These are phyloP conservation scores for Xerocomellus dryophilus DNA, from an alignment of 768 basidiomycete species.

Conservation along the genomic window DNA sequence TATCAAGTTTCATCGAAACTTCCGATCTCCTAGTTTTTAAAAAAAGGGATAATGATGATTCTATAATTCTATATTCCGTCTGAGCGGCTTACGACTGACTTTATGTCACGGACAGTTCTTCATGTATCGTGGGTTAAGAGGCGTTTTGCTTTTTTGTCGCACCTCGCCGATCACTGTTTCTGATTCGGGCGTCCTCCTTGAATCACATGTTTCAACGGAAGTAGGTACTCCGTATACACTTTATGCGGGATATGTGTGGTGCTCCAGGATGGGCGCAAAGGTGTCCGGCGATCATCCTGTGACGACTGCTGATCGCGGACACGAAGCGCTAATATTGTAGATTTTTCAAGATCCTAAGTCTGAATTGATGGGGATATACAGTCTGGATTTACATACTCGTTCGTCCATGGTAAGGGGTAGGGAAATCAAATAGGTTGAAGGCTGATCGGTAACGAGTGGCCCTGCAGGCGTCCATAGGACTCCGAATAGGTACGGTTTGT, in stretches of 20 bases:
- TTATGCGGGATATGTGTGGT: neutral
- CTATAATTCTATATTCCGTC: neutral
- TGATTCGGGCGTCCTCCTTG: neutral
- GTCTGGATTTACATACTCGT: too few relatives aligned
- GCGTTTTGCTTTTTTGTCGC: neutral
- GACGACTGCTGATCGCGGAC: too few relatives aligned
- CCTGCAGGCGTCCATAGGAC: too few relatives aligned
- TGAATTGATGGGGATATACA: too few relatives aligned
- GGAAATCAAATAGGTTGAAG: too few relatives aligned
- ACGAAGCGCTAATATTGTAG: too few relatives aligned
- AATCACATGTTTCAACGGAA: neutral
- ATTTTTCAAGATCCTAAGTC: too few relatives aligned
- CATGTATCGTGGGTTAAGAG: neutral
- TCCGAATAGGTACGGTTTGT: too few relatives aligned
- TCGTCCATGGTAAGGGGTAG: too few relatives aligned
- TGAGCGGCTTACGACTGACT: too few relatives aligned
- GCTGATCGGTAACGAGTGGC: too few relatives aligned
- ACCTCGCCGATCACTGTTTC: neutral
- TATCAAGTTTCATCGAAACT: neutral
- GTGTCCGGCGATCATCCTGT: too few relatives aligned
- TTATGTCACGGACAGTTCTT: neutral
- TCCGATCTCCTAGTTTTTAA: neutral
- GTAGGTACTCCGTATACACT: neutral
- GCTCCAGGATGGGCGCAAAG: neutral
- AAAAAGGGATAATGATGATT: neutral